phyloP scores from a whole-genome alignment of 1,284 basidiomycete genomes.

The Fomitopsis palustris region DNA sequence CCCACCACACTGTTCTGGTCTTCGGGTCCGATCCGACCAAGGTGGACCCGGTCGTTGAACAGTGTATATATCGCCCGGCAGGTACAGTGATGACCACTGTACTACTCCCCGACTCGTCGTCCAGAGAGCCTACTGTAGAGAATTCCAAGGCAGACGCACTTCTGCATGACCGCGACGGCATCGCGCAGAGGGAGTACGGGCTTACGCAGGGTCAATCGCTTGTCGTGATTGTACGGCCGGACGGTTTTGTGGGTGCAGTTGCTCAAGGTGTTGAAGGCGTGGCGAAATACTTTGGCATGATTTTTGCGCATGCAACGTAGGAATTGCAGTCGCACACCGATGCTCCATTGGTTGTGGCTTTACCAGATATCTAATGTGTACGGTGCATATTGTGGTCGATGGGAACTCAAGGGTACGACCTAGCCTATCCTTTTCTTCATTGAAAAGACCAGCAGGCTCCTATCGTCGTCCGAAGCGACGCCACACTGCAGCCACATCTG shows the following conservation, averaged over 20 bases:
- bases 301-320: neutral
- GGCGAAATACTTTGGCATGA: slow-evolving; percentile 9
- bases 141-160: neutral
- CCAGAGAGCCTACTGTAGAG: neutral
- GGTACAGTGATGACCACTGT: slow-evolving; percentile 5
- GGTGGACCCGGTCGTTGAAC: neutral
- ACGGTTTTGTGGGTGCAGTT: slow-evolving; percentile 20
- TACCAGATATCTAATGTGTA: too few species aligned
- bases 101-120: neutral
- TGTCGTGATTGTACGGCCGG: slow-evolving; percentile 19
- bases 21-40: slow-evolving; percentile 6
- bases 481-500: too few species aligned
- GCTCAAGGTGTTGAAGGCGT: slow-evolving; percentile 9
- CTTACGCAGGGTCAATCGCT: slow-evolving; percentile 4
- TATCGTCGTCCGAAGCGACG: too few species aligned
- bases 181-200: slow-evolving; percentile 15
- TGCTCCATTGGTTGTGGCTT: too few species aligned
- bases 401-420: too few species aligned
- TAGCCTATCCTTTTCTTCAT: too few species aligned
- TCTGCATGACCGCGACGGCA: slow-evolving; percentile 12
- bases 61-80: neutral
- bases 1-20: slow-evolving; percentile 19
- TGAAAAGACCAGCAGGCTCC: too few species aligned
- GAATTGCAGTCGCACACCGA: neutral
- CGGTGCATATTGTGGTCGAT: too few species aligned